phyloP scores from a whole-genome alignment of 192 early-diverging fungal genomes.

The Coemansia furcata region DNA sequence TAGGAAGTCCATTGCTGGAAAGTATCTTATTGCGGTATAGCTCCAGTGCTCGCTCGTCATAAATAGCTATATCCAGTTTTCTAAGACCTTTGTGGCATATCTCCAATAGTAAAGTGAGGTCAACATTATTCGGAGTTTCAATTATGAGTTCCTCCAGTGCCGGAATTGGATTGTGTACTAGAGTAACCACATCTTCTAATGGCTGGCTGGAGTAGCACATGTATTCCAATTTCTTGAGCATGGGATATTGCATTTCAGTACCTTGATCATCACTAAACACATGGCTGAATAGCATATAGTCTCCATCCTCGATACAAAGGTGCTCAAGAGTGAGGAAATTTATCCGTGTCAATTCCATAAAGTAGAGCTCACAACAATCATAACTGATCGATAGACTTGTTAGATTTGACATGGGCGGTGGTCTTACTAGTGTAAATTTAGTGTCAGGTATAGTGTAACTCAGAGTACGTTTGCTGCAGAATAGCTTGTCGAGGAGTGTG shows the following conservation, averaged over 20 bases:
- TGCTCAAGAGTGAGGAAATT: not conserved
- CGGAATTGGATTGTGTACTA: not conserved
- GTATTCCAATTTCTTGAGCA: not conserved
- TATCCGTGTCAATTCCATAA: not conserved
- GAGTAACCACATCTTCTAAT: not conserved
- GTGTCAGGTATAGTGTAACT: not conserved
- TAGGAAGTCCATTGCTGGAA: not conserved
- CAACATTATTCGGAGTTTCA: rapidly evolving
- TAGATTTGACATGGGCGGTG: not conserved
- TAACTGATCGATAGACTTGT: not conserved
- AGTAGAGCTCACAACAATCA: not conserved
- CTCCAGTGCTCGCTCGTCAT: too few species aligned
- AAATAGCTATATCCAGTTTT: not conserved
- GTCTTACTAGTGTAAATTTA: not conserved
- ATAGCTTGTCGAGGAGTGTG: not conserved
- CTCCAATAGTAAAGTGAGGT: not conserved
- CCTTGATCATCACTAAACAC: not conserved
- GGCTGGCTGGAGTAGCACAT: not conserved
- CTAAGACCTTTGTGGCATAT: not conserved
- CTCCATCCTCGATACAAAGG: not conserved
- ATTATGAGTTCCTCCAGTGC: not conserved
- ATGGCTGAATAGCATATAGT: not conserved
- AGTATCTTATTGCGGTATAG: too few species aligned
- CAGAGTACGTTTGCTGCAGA: not conserved
- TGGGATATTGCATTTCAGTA: not conserved